Percentiles rank a stretch among this genome's conserved stretches.
phyloP scores from a whole-genome alignment of 2,329 filamentous ascomycete species.

The Magnaporthiopsis rhizophila region DNA sequence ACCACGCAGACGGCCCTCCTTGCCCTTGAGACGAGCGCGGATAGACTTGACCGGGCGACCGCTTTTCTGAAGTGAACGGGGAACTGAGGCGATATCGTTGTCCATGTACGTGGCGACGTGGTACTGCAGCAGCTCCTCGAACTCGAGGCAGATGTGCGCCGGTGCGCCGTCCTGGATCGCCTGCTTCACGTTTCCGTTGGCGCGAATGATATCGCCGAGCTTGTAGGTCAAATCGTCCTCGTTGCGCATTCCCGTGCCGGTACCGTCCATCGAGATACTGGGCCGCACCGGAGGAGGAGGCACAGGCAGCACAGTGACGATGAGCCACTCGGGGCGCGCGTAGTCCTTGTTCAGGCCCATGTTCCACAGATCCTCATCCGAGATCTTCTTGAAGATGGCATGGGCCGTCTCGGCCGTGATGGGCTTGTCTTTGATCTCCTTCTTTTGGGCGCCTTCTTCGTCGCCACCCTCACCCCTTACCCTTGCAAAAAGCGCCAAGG shows the following conservation, averaged over 20 bases:
- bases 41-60: conserved; percentile 96
- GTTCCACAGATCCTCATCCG: conserved; percentile 69
- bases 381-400: conserved; percentile 79
- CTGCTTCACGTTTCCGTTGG: conserved; percentile 88
- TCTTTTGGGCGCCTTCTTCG: conserved; percentile 60
- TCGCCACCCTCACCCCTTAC: conserved; percentile 62
- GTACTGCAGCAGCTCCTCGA: conserved; percentile 87
- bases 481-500: conserved; percentile 67
- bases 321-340: conserved; percentile 96
- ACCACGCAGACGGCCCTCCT: conserved; percentile 93
- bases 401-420: conserved; percentile 81
- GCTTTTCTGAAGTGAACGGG: conserved; percentile 92
- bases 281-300: conserved; percentile 92
- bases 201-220: conserved; percentile 93
- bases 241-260: conserved; percentile 82
- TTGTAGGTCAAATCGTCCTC: conserved; percentile 99
- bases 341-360: conserved; percentile 94
- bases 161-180: conserved; percentile 88
- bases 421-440: conserved; percentile 63
- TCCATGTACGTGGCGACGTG: conserved; percentile 99
- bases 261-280: conserved; percentile 95
- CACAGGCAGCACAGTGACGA: conserved; percentile 88
- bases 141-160: conserved; percentile 83
- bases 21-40: conserved; percentile 94
- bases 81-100: conserved; percentile 94